A percentile compares a stretch with the other conserved stretches of the same genome.
Conservation (phyloP, 768 basidiomycete genomes). For the Strobilomyces dryophilus region DNA sequence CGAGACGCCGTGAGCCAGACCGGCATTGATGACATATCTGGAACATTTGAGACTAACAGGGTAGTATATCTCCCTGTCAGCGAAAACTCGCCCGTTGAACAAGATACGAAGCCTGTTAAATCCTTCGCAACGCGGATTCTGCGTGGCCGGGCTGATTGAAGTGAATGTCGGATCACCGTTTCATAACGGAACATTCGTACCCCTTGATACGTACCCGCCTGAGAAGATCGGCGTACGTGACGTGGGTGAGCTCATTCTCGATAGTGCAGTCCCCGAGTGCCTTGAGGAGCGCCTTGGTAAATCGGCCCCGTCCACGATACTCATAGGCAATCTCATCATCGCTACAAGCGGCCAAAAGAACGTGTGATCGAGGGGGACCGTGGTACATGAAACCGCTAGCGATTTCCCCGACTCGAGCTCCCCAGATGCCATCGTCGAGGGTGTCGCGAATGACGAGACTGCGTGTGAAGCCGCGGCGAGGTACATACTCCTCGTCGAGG, state of each 20-base stretch:
- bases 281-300: slow-evolving; percentile 23
- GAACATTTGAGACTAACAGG: not conserved
- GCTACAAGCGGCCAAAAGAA: slow-evolving; percentile 42
- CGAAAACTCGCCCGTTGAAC: slow-evolving; percentile 20
- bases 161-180: not conserved
- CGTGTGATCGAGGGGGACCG: slow-evolving; percentile 33
- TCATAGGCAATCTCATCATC: slow-evolving; percentile 32
- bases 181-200: not conserved
- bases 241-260: slow-evolving; percentile 19
- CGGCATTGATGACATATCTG: slow-evolving; percentile 21
- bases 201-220: slow-evolving; percentile 8
- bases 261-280: slow-evolving; percentile 3
- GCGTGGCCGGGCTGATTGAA: not conserved
- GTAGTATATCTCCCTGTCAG: slow-evolving; percentile 7
- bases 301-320: slow-evolving; percentile 17
- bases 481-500: not conserved
- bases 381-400: slow-evolving; percentile 9
- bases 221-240: slow-evolving; percentile 27
- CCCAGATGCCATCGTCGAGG: slow-evolving; percentile 27
- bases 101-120: slow-evolving; percentile 3
- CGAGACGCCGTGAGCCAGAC: slow-evolving; percentile 24
- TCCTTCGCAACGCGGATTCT: slow-evolving; percentile 32
- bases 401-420: slow-evolving; percentile 5
- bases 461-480: slow-evolving; percentile 6
- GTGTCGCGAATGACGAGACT: slow-evolving; percentile 1